Conservation (phyloP, 148 eudicot species). For the Rhododendron ovatum region DNA sequence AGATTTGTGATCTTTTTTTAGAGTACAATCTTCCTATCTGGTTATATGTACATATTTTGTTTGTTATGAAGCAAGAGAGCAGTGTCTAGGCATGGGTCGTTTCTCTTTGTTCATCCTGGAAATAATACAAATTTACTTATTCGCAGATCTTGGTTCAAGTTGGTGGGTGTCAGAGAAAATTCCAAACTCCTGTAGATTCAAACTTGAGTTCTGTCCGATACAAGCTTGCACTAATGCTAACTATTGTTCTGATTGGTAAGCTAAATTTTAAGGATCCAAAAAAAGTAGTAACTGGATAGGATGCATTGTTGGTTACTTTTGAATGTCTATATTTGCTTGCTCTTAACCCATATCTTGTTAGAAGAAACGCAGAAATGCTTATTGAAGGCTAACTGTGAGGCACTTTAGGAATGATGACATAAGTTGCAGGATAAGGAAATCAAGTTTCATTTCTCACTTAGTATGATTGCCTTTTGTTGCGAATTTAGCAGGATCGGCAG, state of each 20-base stretch:
- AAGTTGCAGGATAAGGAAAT: background rate
- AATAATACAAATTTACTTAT: background rate
- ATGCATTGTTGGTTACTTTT: background rate
- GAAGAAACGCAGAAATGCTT: background rate
- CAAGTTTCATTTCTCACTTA: background rate
- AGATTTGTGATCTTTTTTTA: conserved; percentile 15
- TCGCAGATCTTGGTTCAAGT: conserved; percentile 49
- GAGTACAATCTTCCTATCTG: background rate
- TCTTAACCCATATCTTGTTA: background rate
- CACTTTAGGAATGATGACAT: background rate
- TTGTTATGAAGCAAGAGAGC: background rate
- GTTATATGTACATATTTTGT: background rate
- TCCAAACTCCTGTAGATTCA: conserved; percentile 30
- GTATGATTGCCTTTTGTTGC: background rate
- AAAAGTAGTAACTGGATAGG: background rate
- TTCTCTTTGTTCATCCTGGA: conserved; percentile 9
- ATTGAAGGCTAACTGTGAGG: background rate
- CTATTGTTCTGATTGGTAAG: conserved; percentile 70
- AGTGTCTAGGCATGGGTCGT: background rate
- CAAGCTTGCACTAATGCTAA: conserved; percentile 52
- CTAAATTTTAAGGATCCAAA: background rate
- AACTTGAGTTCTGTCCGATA: conserved; percentile 46
- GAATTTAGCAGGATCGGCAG: background rate
- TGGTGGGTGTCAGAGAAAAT: conserved; percentile 37
- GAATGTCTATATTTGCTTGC: background rate